phyloP scores from a whole-genome alignment of 1,284 basidiomycete species.

The Leccinum huronense region DNA sequence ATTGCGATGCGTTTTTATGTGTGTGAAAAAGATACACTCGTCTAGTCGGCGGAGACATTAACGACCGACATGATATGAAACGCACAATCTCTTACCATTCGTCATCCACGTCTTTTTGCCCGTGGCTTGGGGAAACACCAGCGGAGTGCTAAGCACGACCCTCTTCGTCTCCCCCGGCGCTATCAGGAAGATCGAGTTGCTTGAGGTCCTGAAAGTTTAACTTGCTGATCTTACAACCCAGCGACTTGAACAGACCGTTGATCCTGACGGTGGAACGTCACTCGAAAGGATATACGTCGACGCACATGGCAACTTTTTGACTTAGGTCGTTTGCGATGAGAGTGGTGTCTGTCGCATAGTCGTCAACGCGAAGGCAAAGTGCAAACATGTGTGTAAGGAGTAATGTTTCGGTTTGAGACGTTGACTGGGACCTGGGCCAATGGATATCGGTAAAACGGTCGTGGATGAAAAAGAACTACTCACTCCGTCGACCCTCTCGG shows the following conservation, averaged over 20 bases:
- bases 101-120: slow-evolving; percentile 22
- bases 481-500: slow-evolving; percentile 62
- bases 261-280: slow-evolving; percentile 36
- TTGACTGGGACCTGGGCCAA: slow-evolving; percentile 58
- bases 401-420: slow-evolving; percentile 66
- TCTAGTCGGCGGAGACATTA: background rate
- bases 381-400: slow-evolving; percentile 79
- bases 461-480: slow-evolving; percentile 23
- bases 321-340: slow-evolving; percentile 72
- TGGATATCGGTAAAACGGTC: slow-evolving; percentile 1
- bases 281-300: slow-evolving; percentile 13
- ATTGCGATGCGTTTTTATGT: no score
- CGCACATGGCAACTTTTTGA: slow-evolving; percentile 62
- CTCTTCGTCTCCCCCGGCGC: slow-evolving; percentile 58
- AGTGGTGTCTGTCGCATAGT: slow-evolving; percentile 68
- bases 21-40: background rate
- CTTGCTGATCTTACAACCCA: slow-evolving; percentile 67
- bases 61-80: background rate
- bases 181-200: slow-evolving; percentile 61
- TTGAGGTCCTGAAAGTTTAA: slow-evolving; percentile 63
- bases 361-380: slow-evolving; percentile 75
- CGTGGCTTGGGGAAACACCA: slow-evolving; percentile 74
- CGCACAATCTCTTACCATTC: background rate
- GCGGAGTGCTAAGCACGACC: slow-evolving; percentile 70
- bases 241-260: slow-evolving; percentile 51